Base-by-base conservation (phyloP, 805 yeast species). In the Metschnikowia hibisci region DNA sequence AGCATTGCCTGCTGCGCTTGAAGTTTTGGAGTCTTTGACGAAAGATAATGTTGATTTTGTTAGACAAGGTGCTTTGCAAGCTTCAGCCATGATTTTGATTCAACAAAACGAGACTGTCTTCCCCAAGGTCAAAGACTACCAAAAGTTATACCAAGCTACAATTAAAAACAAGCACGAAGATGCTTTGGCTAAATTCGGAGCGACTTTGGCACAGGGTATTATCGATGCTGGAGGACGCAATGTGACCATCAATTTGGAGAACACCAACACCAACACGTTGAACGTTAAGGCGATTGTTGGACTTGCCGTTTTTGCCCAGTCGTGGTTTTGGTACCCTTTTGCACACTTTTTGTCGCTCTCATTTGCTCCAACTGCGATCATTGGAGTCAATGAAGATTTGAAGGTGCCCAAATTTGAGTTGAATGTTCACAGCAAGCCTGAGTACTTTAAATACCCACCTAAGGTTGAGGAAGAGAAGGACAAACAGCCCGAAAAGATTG, bases 151-250 rank as follows among this genome's bases (percentile, higher is more conserved):
- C 51, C 83, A 89, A 37, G 80, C 78, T 45, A 83, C 87, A n/a
- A 78, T 91, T 44, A 71, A 82, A 20, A 86, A 84, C 57, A 93
- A 91, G 66, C 95, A 87, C 56, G 97, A 91, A 66, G 99, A 91
- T 66, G 96, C 96, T 3, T 77, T 93, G 65, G 96, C 98, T 31
- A 90, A 89, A 69, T 93, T 91, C 67, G 99, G 99, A 61, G 97
- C 98, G 25, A 87, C 97, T 13, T 70, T 93, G 39, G 91, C 96
- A 11, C 97, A 91, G 70, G 99, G 99, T 64, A 91, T 93, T 51
- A 82, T 93, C 62, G 97, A 93, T 69, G 99, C 98, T 9, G 97
- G 99, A 66, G 99, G 99, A 10, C 81, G 98, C 61, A 93, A 93
- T 57, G 95, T 86, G n/a, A 89, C 98, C 0, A 89, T 93, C 51